Conservation (phyloP, 1,139 yeast species). For the Hyphopichia khmerensis region DNA sequence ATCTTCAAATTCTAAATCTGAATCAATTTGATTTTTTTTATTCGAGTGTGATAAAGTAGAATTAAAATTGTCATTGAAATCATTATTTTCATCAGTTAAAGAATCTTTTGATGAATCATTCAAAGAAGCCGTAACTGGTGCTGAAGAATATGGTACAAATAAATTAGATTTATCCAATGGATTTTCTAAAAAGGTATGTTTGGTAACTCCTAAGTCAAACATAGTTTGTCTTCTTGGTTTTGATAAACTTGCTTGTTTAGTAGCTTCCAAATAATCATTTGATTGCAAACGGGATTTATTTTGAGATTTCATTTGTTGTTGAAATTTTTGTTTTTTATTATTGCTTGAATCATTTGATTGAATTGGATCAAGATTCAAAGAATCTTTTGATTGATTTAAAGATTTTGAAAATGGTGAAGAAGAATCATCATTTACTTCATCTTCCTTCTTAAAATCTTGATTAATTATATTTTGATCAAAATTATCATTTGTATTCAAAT, state of each 20-base stretch:
- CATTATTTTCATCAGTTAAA: conserved; percentile 4
- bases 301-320: conserved; percentile 2
- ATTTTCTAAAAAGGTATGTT: conserved; percentile 49
- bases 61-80: conserved; percentile 8
- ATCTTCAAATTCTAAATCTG: conserved; percentile 44
- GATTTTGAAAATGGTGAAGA: neutral
- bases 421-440: neutral
- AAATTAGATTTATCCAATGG: conserved; percentile 53
- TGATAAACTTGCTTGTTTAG: conserved; percentile 21
- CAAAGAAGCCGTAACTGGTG: conserved; percentile 75
- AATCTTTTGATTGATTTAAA: neutral
- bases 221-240: conserved; percentile 50
- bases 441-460: neutral
- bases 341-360: neutral
- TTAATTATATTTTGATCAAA: neutral
- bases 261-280: conserved; percentile 21
- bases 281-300: neutral
- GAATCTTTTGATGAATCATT: conserved; percentile 13
- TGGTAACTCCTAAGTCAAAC: conserved; percentile 46
- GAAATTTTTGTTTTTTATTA: neutral
- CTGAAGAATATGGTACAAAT: conserved; percentile 68
- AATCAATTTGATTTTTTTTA: conserved; percentile 12
- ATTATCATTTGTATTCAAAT: neutral
- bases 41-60: conserved; percentile 6
- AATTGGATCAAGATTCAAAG: conserved; percentile 5